Base-by-base conservation (phyloP, 148 eudicot species). In the Spergularia bocconei region DNA sequence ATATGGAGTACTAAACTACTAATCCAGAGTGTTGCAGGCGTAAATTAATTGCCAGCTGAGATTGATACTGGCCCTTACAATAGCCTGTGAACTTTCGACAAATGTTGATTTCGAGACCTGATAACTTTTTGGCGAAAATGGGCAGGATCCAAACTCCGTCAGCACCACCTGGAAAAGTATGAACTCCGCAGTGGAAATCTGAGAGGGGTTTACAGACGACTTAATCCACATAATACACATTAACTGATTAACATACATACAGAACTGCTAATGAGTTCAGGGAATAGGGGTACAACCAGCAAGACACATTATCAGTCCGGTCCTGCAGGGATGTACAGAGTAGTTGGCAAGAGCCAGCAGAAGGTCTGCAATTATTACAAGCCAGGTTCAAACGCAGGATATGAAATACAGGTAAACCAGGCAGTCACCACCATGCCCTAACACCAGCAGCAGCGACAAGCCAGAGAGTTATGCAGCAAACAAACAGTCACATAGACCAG, bases 401-500 rank as follows among this genome's bases (percentile, higher is more conserved):
- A 36, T 23, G n/a, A 48, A 36, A 56, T 53, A 59, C 11, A 62
- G 39, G 58, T 9, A 68, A 23, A 70, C 48, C 29, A 25, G 65
- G 20, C 13, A 13, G 33, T 64, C 38, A 60, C 20, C 41, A 29
- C 21, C 11, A 48, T 6, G 39, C 66, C 62, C 39, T 19, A 19
- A 51, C 20, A 13, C 33, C 56, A 16, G 21, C 15, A 13, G 55
- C 9, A 23, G 9, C 6, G 57, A 39, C 65, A 71, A 9, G 58
- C 58, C 33, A 63, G 48, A 36, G 48, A 44, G 11, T 69, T 53
- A 29, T 0, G 48, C 73, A 50, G 21, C 9, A 36, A 72, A 38
- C 64, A 63, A 13, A 54, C 67, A 71, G 50, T 82, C 77, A 91
- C 63, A 87, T 88, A 10, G 93, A 86, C 97, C 97, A 91, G 74